Evolutionary conservation across 2,329 filamentous ascomycete species (phyloP), one percentile per base, ranked within the genome.

Genomic region (Mariannaea elegans): DNA sequence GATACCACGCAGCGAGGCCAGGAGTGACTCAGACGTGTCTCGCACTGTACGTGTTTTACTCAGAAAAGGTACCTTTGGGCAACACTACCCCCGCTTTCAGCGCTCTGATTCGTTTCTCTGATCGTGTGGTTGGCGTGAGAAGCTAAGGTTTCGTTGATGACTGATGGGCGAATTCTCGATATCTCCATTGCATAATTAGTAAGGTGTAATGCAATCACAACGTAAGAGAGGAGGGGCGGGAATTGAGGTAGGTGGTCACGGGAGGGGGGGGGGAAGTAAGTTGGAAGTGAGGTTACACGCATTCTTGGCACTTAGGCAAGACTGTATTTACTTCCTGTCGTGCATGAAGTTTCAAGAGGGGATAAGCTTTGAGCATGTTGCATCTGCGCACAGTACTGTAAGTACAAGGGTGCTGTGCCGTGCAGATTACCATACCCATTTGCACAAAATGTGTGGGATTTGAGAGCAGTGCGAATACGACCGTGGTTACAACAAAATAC

Each of bases 381-480:
- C 24, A 27, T 27, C 24, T 27, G 24, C 6, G 24, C 24, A 27
- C 24, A 9, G 5, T 27, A 9, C 24, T 9, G 5, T 27, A 6
- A 9, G 24, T 9, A 9, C 24, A 27, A 34, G 14, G 41, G 39
- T 58, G 41, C 42, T 29, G 45, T 64, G 50, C 49, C 52, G 62
- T 59, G 62, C 59, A 60, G 19, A 62, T 59, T 56, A 52, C 16
- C 53, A 49, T 41, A 41, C 50, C 23, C 7, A 7, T 24, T 65
- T 38, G 49, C 56, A 45, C 42, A 9, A 13, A 16, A 38, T 56
- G 41, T 13, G 24, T 27, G 19, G 38, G 16, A 34, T 32, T 41
- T 54, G 59, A 56, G 21, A 38, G 56, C n/a, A 46, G 66, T 67
- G 62, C 64, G 59, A 67, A 65, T 67, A 66, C 66, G 65, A 41